Evolutionary conservation across 441 rosid genomes (phyloP), one percentile per base, ranked within the genome.

Genomic region (Kokia cookei): DNA sequence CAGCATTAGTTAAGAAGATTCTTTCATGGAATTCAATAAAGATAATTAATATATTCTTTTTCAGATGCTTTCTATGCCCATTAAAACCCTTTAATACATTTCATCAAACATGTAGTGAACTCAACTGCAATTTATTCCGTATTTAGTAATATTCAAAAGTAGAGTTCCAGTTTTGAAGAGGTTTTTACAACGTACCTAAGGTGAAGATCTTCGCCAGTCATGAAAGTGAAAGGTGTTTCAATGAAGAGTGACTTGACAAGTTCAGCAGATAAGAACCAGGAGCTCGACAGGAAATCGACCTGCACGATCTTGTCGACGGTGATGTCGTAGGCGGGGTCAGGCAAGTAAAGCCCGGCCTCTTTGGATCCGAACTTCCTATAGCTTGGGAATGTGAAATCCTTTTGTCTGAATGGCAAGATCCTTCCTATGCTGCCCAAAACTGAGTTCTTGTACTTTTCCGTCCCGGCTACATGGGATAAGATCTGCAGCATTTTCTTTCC

Each of bases 191-290:
- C 76, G 42, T 76, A 91, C 99, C 99, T 95, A 14, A 95, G 87
- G 78, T 95, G 99, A 65, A 95, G 94, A 90, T 95, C 99, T 88
- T 95, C 99, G 1, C 99, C 99, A 0, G 99, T 95, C 80, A 82
- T 79, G 87, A 95, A 93, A 8, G 99, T 95, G 85, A 88, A 85
- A 1, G 99, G 99, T 0, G 88, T 88, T 63, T 95, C 99, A 10
- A 88, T 86, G 84, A 95, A 95, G 15, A 95, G 87, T 1, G 96
- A 76, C 88, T 93, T 95, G 3, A 95, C 92, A 29, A 93, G 95
- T 77, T 93, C 97, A 17, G 98, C 92, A 7, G 99, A 88, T 29
- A 95, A 70, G 78, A 95, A 95, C 99, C 99, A 95, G 0, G 99
- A 95, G 78, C 99, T 95, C 0, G 99, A 95, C 54, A 95, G 89